A percentile compares a stretch with the other conserved stretches of the same genome.
Evolutionary conservation across 2,329 filamentous ascomycete genomes (phyloP).

Genomic region (Raffaelea ambrosiae): DNA sequence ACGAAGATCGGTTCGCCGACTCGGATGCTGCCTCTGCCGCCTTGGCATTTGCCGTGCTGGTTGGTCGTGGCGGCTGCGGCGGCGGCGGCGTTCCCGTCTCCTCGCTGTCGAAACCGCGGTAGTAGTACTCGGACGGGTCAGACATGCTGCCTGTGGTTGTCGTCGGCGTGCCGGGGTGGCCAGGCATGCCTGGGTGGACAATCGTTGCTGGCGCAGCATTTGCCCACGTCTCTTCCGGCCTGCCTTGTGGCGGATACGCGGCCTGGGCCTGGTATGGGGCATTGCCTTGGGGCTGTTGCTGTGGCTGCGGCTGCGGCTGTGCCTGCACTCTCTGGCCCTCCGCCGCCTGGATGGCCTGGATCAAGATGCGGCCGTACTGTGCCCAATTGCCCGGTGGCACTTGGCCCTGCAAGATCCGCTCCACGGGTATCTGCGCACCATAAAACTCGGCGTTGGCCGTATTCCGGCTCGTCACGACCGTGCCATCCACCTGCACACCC

Average conservation of each 20-base stretch:
- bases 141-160: too few relatives aligned
- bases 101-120: background rate
- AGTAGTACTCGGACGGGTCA: too few relatives aligned
- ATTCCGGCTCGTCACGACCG: constrained; percentile 74
- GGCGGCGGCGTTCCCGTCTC: constrained; percentile 2
- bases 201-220: constrained; percentile 5
- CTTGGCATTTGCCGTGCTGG: constrained; percentile 4
- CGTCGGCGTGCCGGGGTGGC: background rate
- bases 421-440: constrained; percentile 44
- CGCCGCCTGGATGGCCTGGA: background rate
- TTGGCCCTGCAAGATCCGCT: constrained; percentile 38
- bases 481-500: constrained; percentile 79
- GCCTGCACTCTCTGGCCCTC: background rate
- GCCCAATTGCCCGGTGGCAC: constrained; percentile 29
- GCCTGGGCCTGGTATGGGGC: background rate
- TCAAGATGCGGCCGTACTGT: constrained; percentile 18
- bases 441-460: constrained; percentile 87
- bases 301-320: background rate
- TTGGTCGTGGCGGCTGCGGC: background rate
- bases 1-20: constrained; percentile 17
- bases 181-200: constrained; percentile 1
- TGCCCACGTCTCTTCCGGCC: constrained; percentile 1
- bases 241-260: background rate
- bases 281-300: background rate
- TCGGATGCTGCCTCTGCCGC: constrained; percentile 11